Conservation (phyloP, 345 rosid species). For the Pelargonium nanum region DNA sequence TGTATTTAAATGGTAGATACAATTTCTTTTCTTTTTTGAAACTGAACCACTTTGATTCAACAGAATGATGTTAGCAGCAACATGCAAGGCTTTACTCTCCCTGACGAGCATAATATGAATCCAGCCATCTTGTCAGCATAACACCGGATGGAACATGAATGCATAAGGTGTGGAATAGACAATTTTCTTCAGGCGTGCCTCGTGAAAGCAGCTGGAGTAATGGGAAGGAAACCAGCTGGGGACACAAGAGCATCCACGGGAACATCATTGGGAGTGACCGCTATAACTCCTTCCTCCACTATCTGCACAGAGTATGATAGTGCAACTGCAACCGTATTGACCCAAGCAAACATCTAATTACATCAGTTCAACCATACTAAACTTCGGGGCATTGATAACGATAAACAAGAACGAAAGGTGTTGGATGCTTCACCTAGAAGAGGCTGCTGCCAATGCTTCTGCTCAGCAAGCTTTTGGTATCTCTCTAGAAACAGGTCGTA, state of each 20-base stretch:
- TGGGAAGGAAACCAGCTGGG: constrained; percentile 30
- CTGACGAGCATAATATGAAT: too few relatives aligned
- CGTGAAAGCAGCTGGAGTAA: constrained; percentile 2
- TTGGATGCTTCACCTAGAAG: constrained; percentile 22
- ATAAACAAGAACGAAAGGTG: not conserved
- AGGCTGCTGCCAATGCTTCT: constrained; percentile 31
- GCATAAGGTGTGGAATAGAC: too few relatives aligned
- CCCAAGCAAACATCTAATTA: constrained; percentile 1
- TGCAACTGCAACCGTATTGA: constrained; percentile 22
- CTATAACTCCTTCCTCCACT: constrained; percentile 25
- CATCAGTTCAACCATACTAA: not conserved
- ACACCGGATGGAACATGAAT: too few relatives aligned
- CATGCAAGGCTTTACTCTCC: too few relatives aligned
- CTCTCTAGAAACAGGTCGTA: constrained; percentile 32
- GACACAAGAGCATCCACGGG: constrained; percentile 34
- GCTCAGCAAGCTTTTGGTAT: constrained; percentile 26
- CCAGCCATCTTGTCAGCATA: too few relatives aligned
- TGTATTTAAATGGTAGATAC: too few relatives aligned
- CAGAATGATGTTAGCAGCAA: too few relatives aligned
- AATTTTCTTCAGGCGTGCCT: too few relatives aligned
- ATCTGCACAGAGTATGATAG: constrained; percentile 32
- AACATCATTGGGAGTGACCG: constrained; percentile 25
- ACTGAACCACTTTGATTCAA: too few relatives aligned
- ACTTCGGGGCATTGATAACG: not conserved
- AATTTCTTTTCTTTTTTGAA: too few relatives aligned